phyloP scores from a whole-genome alignment of 805 yeast genomes.

The Ogataea nonfermentans region DNA sequence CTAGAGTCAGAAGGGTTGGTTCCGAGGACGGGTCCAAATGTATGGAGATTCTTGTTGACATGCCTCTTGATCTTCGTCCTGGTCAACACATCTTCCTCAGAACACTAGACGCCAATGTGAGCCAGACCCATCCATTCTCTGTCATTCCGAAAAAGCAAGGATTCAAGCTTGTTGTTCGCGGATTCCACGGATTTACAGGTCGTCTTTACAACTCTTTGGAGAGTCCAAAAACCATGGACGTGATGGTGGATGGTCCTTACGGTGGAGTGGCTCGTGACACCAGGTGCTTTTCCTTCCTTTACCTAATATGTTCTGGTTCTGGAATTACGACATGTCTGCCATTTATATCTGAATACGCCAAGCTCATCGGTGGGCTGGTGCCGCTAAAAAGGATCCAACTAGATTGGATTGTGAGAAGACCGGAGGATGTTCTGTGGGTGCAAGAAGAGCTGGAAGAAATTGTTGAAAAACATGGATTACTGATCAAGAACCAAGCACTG shows the following conservation, averaged over 20 bases:
- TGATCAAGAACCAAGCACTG: conserved; percentile 16
- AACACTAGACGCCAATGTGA: conserved; percentile 41
- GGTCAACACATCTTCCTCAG: conserved; percentile 57
- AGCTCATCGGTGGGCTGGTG: conserved; percentile 21
- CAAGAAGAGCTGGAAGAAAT: conserved; percentile 37
- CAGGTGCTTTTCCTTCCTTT: conserved; percentile 42
- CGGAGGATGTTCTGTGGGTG: conserved; percentile 41
- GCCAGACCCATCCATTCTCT: conserved; percentile 60
- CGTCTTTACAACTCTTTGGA: conserved; percentile 31
- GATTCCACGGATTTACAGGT: conserved; percentile 47
- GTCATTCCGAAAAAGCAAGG: conserved; percentile 37
- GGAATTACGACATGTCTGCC: conserved; percentile 53
- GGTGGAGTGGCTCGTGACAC: conserved; percentile 51
- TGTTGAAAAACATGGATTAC: conserved; percentile 30
- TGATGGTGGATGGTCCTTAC: conserved; percentile 55
- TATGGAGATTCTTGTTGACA: conserved; percentile 36
- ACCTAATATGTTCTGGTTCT: conserved; percentile 46
- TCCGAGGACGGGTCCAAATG: conserved; percentile 30
- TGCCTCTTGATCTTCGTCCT: conserved; percentile 43
- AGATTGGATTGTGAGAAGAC: conserved; percentile 43
- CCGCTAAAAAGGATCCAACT: conserved; percentile 36
- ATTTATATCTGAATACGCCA: conserved; percentile 32
- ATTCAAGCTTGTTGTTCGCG: conserved; percentile 44
- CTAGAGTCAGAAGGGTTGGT: conserved; percentile 30
- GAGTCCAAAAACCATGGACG: conserved; percentile 28